phyloP scores from a whole-genome alignment of 306 rosid species.

The Trifolium repens region DNA sequence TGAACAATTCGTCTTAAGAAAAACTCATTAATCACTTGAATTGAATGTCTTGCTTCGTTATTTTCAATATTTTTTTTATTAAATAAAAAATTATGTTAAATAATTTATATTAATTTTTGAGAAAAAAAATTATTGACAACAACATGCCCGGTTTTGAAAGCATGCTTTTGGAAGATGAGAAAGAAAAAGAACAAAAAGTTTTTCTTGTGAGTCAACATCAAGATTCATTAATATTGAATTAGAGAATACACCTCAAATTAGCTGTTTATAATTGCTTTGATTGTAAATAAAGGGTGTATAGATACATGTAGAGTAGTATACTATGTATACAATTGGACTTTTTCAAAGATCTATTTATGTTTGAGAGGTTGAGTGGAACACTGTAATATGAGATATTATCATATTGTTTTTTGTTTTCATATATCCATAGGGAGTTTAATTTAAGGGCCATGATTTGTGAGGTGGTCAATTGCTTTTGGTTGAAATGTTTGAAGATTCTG shows the following conservation, averaged over 20 bases:
- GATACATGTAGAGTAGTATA: not conserved
- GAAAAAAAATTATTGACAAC: not conserved
- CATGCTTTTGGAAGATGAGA: slow-evolving; percentile 32
- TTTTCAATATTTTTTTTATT: no score
- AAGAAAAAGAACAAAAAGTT: not conserved
- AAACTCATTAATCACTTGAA: no score
- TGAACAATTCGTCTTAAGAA: no score
- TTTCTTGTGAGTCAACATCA: slow-evolving; percentile 28
- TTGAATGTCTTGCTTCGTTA: no score
- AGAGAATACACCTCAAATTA: slow-evolving; percentile 1
- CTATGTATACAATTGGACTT: slow-evolving; percentile 13
- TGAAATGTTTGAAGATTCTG: slow-evolving; percentile 39
- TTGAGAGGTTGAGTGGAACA: slow-evolving; percentile 33
- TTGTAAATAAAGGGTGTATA: not conserved
- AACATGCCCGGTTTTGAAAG: slow-evolving; percentile 36
- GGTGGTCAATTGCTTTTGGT: slow-evolving; percentile 45
- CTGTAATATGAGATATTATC: not conserved
- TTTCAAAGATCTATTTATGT: slow-evolving; percentile 17
- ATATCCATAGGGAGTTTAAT: not conserved
- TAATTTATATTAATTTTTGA: not conserved
- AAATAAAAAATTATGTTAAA: not conserved
- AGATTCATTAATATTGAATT: not conserved
- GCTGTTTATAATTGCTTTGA: slow-evolving; percentile 19
- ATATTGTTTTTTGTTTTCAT: not conserved
- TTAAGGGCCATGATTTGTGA: slow-evolving; percentile 35